Evolutionary conservation across 768 basidiomycete species (phyloP).

Genomic region (Termitomyces sp.): DNA sequence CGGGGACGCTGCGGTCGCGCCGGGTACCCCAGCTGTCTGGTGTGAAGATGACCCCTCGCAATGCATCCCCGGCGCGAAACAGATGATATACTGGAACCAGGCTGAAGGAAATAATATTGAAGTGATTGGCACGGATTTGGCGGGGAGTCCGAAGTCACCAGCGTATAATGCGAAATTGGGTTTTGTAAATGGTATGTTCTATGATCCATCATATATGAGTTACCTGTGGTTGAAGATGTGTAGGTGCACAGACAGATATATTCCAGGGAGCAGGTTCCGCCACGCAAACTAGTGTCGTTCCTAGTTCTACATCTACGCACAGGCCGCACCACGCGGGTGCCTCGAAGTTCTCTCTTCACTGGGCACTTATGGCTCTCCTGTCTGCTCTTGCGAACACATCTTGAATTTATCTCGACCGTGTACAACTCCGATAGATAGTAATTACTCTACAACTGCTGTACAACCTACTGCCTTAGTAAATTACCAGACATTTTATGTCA

Average conservation of each 20-base stretch:
- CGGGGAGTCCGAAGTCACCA: slow-evolving; percentile 35
- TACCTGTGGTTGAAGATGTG: neutral
- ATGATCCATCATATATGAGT: neutral
- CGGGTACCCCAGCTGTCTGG: slow-evolving; percentile 41
- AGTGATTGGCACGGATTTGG: slow-evolving; percentile 33
- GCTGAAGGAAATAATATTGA: slow-evolving; percentile 40
- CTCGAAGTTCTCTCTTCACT: neutral
- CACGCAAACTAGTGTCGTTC: slow-evolving; percentile 7
- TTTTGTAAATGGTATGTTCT: slow-evolving; percentile 37
- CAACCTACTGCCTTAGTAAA: neutral
- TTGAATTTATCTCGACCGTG: neutral
- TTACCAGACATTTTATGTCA: neutral
- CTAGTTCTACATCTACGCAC: neutral
- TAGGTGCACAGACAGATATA: slow-evolving; percentile 13
- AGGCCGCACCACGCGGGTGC: slow-evolving; percentile 1
- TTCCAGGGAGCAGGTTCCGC: slow-evolving; percentile 8
- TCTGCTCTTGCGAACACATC: neutral
- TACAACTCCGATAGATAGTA: neutral
- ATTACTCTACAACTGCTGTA: neutral
- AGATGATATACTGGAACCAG: slow-evolving; percentile 53
- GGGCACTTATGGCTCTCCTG: neutral
- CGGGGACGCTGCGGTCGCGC: slow-evolving; percentile 31
- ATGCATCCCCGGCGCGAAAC: slow-evolving; percentile 44
- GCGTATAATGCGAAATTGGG: slow-evolving; percentile 45
- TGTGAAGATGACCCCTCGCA: slow-evolving; percentile 38